Conservation (phyloP, 2,329 filamentous ascomycete species). For the Trichothecium roseum region DNA sequence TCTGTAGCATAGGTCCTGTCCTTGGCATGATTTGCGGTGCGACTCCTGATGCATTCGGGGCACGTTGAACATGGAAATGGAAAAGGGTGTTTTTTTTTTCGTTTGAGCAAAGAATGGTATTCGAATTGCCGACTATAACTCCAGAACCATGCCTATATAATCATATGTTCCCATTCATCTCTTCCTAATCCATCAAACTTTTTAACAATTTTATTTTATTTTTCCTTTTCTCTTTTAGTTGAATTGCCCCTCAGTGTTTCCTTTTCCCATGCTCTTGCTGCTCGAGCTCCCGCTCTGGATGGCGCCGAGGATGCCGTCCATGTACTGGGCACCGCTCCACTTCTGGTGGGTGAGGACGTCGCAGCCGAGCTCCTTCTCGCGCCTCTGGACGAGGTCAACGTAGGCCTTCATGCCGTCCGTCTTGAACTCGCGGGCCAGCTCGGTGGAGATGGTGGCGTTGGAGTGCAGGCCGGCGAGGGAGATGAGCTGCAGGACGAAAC, state of each 20-base stretch:
- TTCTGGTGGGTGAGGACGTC: conserved; percentile 96
- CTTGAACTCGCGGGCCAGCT: conserved; percentile 76
- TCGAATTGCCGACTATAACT: no score
- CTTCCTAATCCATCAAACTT: no score
- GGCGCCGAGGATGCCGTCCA: conserved; percentile 80
- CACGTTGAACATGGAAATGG: no score
- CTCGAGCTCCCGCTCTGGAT: conserved; percentile 87
- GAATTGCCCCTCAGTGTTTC: conserved; percentile 75
- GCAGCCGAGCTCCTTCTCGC: conserved; percentile 82
- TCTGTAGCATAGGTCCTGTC: no score
- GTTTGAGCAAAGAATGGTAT: no score
- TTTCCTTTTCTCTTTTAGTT: conserved; percentile 13
- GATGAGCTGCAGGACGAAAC: conserved; percentile 61
- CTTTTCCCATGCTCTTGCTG: conserved; percentile 88
- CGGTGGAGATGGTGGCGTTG: conserved; percentile 53
- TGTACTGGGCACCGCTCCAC: conserved; percentile 60
- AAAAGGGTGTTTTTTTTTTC: no score
- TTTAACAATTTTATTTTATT: no score
- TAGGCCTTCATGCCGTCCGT: conserved; percentile 94
- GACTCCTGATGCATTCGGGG: no score
- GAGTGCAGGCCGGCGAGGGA: conserved; percentile 57
- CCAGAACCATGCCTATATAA: no score
- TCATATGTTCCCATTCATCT: neutral
- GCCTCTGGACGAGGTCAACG: conserved; percentile 81
- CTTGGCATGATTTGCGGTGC: no score